Base-by-base conservation (phyloP, 495 filamentous ascomycete genomes). In the Staphylotrichum longicolle region DNA sequence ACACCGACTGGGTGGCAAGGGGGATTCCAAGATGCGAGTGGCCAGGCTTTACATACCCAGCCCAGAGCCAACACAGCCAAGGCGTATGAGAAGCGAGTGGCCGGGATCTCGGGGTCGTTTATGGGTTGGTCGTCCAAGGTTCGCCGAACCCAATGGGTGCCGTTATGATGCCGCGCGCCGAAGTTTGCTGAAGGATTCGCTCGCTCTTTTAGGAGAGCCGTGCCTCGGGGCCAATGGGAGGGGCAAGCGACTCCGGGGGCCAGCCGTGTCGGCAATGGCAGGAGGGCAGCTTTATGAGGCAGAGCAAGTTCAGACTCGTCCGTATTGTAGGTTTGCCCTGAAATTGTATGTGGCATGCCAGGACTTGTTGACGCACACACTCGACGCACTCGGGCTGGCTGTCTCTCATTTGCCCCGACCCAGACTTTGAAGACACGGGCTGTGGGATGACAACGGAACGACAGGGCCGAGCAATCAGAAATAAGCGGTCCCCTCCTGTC, bases 171-270 rank as follows among this genome's bases (percentile, higher is more conserved):
- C 9, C 11, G 39, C n/a, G 8, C 37, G 9, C 45, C 53, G 20
- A 51, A 41, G 20, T 41, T 41, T 39, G 60, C 40, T 6, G 60
- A 57, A 63, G 61, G 61, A 63, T 63, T 63, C 41, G 40, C 34
- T 47, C 41, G n/a, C 41, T 8, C 1, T 52, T 60, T 57, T 39
- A 46, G 39, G 56, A 59, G 45, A 44, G 6, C 52, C 37, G 45
- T 37, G 35, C n/a, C 33, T n/a, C 4, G 37, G 62, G 57, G 44
- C 62, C 57, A 60, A 60, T 60, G 45, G 41, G 57, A 55, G 56
- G 27, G 41, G 34, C 33, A 45, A 45, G 42, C 7, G 42, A 11
- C 5, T 11, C 1, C 6, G 30, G 51, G 49, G 30, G 15, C 41
- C 41, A 48, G 50, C 41, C 49, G 54, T 35, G 41, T 20, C 56